Evolutionary conservation across 805 yeast genomes (phyloP).

Genomic region (Candida tammaniensis): DNA sequence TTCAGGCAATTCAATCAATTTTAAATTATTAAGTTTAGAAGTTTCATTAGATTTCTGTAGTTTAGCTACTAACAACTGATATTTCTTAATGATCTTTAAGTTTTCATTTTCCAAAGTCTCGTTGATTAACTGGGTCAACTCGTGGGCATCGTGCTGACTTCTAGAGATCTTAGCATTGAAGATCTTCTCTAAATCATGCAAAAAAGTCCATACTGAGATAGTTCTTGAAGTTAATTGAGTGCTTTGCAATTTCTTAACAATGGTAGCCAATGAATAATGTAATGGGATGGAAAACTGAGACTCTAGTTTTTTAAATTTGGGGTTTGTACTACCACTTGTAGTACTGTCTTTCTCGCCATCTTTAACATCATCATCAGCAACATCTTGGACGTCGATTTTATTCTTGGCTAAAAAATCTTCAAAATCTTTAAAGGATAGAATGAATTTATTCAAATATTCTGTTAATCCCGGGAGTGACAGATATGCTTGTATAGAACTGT

Average conservation of each 20-base stretch:
- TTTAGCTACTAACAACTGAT: constrained; percentile 15
- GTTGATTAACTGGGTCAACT: constrained; percentile 73
- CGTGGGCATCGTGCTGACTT: constrained; percentile 95
- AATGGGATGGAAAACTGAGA: constrained; percentile 42
- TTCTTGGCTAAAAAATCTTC: constrained; percentile 17
- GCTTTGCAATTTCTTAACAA: constrained; percentile 58
- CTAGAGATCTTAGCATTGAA: constrained; percentile 70
- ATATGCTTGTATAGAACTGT: constrained; percentile 80
- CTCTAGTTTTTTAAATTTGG: constrained; percentile 19
- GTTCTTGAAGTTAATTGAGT: constrained; percentile 52
- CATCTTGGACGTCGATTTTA: constrained; percentile 16
- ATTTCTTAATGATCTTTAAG: constrained; percentile 36
- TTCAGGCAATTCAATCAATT: constrained; percentile 44
- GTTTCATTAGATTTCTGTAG: constrained; percentile 8
- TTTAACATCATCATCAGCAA: constrained; percentile 4
- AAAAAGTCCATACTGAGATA: constrained; percentile 74
- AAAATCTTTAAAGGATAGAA: constrained; percentile 24
- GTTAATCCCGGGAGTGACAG: constrained; percentile 60
- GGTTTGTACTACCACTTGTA: constrained; percentile 9
- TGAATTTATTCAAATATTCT: constrained; percentile 49
- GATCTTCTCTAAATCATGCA: constrained; percentile 68
- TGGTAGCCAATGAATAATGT: constrained; percentile 54
- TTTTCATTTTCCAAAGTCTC: constrained; percentile 76
- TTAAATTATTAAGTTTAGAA: constrained; percentile 10
- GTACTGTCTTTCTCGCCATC: constrained; percentile 2